These are phyloP conservation scores for Kappamyces sp. DNA, from an alignment of 192 early-diverging fungal species.

Conservation along the genomic window DNA sequence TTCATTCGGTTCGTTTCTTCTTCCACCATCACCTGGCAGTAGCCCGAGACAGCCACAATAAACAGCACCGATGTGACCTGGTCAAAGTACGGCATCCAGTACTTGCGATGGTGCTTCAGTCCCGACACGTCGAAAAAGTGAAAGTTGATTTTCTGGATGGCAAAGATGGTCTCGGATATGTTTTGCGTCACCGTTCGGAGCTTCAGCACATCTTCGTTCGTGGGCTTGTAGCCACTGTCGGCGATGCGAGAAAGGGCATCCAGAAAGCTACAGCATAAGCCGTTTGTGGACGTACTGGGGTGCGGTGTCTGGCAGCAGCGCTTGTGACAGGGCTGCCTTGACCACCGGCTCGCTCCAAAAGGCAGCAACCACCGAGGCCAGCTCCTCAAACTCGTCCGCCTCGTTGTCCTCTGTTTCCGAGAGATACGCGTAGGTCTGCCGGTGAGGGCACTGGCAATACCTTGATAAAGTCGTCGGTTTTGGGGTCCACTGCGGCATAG, in stretches of 20 bases:
- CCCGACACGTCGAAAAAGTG: conserved; percentile 16
- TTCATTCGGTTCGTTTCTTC: conserved; percentile 37
- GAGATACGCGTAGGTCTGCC: too few relatives aligned
- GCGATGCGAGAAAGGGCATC: not conserved
- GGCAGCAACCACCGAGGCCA: too few relatives aligned
- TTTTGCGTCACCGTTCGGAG: conserved; percentile 5
- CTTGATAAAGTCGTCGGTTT: not conserved
- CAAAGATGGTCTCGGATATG: conserved; percentile 15
- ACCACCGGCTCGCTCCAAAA: too few relatives aligned
- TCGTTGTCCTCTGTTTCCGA: too few relatives aligned
- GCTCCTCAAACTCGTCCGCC: too few relatives aligned
- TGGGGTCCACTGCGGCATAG: not conserved
- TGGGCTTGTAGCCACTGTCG: conserved; percentile 5
- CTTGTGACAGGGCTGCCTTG: too few relatives aligned
- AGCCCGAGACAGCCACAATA: conserved; percentile 28
- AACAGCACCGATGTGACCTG: conserved; percentile 39
- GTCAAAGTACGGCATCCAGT: conserved; percentile 42
- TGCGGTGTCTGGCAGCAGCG: too few relatives aligned
- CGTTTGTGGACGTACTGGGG: too few relatives aligned
- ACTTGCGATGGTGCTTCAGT: conserved; percentile 15
- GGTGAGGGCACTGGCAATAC: not conserved
- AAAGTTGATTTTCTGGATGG: not conserved
- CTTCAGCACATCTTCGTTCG: conserved; percentile 10
- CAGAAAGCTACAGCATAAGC: conserved; percentile 3
- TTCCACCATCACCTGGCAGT: conserved; percentile 41